These are phyloP conservation scores for Pythium aphanidermatum DNA, from an alignment of 352 stramenopile genomes.

Conservation along the genomic window DNA sequence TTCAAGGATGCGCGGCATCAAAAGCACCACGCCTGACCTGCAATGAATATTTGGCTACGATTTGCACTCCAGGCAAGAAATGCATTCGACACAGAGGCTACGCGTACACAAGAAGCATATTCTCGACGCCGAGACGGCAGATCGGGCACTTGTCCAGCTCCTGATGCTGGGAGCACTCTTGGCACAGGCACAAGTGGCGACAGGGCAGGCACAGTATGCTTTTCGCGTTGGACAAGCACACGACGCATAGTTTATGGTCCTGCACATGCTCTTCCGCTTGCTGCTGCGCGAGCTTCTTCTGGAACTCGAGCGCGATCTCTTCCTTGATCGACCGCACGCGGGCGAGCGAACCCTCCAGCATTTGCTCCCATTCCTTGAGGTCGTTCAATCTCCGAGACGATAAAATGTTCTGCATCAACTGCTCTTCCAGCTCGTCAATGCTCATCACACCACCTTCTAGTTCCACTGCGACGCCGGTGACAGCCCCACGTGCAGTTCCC, in stretches of 20 bases:
- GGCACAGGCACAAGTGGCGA: constrained; percentile 75
- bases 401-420: constrained; percentile 23
- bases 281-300: constrained; percentile 70
- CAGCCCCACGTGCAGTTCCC: neutral
- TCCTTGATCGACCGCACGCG: constrained; percentile 58
- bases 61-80: too few relatives aligned
- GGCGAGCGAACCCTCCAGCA: constrained; percentile 51
- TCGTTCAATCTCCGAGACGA: constrained; percentile 39
- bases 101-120: constrained; percentile 80
- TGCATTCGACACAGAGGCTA: too few relatives aligned
- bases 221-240: constrained; percentile 78
- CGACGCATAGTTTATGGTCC: constrained; percentile 83
- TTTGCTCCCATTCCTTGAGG: constrained; percentile 64
- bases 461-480: constrained; percentile 17
- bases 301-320: constrained; percentile 66
- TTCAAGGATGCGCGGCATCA: constrained; percentile 4
- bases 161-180: constrained; percentile 57
- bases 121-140: constrained; percentile 73
- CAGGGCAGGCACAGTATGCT: constrained; percentile 80
- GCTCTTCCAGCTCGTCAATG: constrained; percentile 25
- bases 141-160: constrained; percentile 81
- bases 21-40: too few relatives aligned
- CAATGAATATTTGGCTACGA: too few relatives aligned
- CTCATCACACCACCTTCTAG: constrained; percentile 21
- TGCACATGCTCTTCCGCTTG: constrained; percentile 54